Evolutionary conservation across 2,329 filamentous ascomycete species (phyloP).

Genomic region (Cytospora mali): DNA sequence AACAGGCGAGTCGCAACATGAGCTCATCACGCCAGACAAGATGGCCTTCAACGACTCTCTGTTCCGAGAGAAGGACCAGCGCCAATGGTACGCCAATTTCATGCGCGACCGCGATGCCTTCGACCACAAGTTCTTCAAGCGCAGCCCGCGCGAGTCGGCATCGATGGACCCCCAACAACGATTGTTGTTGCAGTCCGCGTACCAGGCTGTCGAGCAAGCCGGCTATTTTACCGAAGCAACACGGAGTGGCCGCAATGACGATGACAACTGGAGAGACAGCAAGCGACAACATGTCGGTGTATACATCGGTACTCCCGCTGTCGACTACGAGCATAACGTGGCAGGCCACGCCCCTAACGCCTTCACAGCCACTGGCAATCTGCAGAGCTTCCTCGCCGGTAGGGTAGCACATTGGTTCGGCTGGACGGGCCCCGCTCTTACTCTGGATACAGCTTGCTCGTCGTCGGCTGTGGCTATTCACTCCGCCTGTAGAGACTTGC

Average conservation of each 20-base stretch:
- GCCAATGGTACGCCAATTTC: constrained; percentile 32
- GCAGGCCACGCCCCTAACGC: constrained; percentile 40
- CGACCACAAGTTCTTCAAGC: constrained; percentile 46
- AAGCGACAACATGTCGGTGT: constrained; percentile 35
- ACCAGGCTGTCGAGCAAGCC: constrained; percentile 40
- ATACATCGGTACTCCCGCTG: constrained; percentile 39
- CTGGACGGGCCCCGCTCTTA: constrained; percentile 38
- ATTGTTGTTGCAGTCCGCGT: constrained; percentile 42
- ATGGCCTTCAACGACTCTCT: constrained; percentile 11
- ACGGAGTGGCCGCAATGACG: too few species aligned
- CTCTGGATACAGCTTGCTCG: constrained; percentile 42
- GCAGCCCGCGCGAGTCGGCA: constrained; percentile 38
- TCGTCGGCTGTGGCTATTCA: constrained; percentile 43
- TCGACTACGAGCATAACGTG: constrained; percentile 46
- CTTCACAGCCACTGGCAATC: constrained; percentile 37
- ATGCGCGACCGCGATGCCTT: constrained; percentile 35
- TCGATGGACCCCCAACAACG: constrained; percentile 46
- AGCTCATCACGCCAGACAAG: background rate
- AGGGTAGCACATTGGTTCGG: constrained; percentile 39
- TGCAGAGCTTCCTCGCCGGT: constrained; percentile 34
- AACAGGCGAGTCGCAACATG: constrained; percentile 20
- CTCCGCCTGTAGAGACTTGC: constrained; percentile 37
- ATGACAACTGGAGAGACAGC: background rate
- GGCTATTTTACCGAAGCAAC: constrained; percentile 26
- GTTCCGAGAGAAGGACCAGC: background rate